Evolutionary conservation across 352 stramenopile species (phyloP), one percentile per base, ranked within the genome.

Genomic region (Globisporangium parvum): DNA sequence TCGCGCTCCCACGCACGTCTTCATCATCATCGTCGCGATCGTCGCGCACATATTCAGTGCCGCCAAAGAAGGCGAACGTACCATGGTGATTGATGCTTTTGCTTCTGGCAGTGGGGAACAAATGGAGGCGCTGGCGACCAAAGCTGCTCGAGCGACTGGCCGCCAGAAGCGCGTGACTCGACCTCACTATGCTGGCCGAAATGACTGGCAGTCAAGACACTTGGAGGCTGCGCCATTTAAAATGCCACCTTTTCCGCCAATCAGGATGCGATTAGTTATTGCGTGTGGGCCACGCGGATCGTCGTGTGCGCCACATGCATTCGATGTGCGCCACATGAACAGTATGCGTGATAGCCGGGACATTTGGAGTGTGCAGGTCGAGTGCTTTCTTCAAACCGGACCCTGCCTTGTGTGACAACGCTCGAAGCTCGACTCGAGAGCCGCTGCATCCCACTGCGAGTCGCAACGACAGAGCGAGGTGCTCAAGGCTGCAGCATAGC

Each of bases 71-170:
- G 17, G 33, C 44, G 51, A 49, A 82, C 79, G 70, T 66, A 89
- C 79, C 79, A 89, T 89, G 76, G 76, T 86, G 71, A 77, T 75
- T 80, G 74, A 82, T 89, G 79, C 79, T 89, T 89, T 89, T 89
- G 71, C 79, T 89, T 82, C 70, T 86, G 72, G 73, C 71, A 60
- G 68, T 87, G 79, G 74, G 75, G 85, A 83, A 71, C 85, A 86
- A 86, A 70, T 87, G 76, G 71, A 67, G 68, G 66, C 60, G 55
- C 46, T 37, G 57, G 67, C 62, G 59, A 55, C 41, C 52, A 58
- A 55, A 60, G 50, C 46, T 31, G 44, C 46, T 53, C 31, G 54
- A 62, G 67, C 54, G 60, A 75, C 55, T 69, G 70, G 65, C 41
- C n/a, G 41, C 69, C 60, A 71, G 70, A 63, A 55, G 44, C 44